phyloP scores from a whole-genome alignment of 2,329 filamentous ascomycete genomes.

The Venturiaceae sp. region DNA sequence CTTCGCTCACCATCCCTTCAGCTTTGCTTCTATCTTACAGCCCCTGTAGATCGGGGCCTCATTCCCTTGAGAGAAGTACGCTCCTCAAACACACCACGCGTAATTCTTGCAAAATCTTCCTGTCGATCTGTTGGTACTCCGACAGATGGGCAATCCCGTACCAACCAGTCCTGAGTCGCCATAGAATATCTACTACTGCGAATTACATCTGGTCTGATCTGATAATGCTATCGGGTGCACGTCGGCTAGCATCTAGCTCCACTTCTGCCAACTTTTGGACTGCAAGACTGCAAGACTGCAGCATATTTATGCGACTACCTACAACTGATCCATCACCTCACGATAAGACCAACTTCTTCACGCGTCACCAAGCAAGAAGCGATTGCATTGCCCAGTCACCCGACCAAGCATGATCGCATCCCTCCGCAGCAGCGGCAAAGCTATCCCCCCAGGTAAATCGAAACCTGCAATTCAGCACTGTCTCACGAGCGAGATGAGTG shows the following conservation, averaged over 20 bases:
- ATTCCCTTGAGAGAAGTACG: not conserved
- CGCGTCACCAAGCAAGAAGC: not conserved
- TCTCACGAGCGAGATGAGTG: no score
- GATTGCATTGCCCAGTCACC: not conserved
- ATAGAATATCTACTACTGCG: no score
- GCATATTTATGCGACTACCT: no score
- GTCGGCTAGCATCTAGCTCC: not conserved
- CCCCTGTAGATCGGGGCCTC: not conserved
- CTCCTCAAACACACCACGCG: not conserved
- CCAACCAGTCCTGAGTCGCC: not conserved
- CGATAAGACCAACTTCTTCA: not conserved
- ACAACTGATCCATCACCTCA: no score
- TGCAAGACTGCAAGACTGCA: no score
- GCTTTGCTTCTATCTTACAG: not conserved
- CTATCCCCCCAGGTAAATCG: no score
- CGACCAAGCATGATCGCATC: no score
- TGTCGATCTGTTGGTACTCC: not conserved
- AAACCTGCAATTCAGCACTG: no score
- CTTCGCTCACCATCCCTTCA: not conserved
- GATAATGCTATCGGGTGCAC: not conserved
- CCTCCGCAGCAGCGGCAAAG: no score
- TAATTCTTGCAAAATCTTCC: not conserved
- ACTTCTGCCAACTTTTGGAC: no score
- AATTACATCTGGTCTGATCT: not conserved
- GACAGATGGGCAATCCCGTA: not conserved